Conservation (phyloP, 352 stramenopile genomes). For the Phytophthora kernoviae region DNA sequence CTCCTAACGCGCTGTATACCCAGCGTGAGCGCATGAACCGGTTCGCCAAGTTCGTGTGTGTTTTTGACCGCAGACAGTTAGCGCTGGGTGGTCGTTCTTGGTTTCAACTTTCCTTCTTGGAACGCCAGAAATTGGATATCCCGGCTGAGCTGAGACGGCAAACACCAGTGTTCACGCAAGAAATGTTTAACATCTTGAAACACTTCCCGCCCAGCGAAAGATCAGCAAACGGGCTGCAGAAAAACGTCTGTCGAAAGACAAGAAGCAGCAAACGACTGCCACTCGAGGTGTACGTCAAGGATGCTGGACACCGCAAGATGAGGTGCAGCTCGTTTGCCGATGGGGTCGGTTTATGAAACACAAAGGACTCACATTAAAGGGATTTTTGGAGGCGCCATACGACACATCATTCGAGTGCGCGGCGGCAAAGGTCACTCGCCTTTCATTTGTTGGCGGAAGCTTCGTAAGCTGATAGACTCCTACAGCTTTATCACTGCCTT, state of each 20-base stretch:
- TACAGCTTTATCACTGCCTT: constrained; percentile 25
- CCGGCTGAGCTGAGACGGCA: constrained; percentile 20
- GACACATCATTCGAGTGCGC: constrained; percentile 8
- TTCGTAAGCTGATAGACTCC: constrained; percentile 15
- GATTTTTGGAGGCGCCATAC: constrained; percentile 9
- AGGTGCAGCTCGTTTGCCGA: constrained; percentile 6
- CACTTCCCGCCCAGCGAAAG: constrained; percentile 5
- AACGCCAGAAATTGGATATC: constrained; percentile 12
- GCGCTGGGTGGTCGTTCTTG: constrained; percentile 12
- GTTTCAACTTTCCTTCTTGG: constrained; percentile 16
- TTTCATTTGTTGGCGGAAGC: constrained; percentile 21
- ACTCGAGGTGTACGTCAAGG: background rate
- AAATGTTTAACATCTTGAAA: constrained; percentile 11
- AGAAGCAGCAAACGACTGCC: background rate
- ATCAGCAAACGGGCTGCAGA: background rate
- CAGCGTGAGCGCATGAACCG: constrained; percentile 22
- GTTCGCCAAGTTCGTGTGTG: constrained; percentile 15
- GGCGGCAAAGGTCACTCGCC: constrained; percentile 6
- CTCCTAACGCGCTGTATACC: constrained; percentile 13
- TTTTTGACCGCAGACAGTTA: constrained; percentile 9
- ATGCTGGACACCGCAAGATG: constrained; percentile 17
- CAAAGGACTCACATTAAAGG: constrained; percentile 9
- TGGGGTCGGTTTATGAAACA: constrained; percentile 18
- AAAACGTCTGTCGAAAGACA: background rate
- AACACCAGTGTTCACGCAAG: constrained; percentile 18